Percentiles rank a stretch among this genome's conserved stretches.
These are phyloP conservation scores for Hawksworthiomyces lignivorus DNA, from an alignment of 2,329 filamentous ascomycete species.

Conservation along the genomic window DNA sequence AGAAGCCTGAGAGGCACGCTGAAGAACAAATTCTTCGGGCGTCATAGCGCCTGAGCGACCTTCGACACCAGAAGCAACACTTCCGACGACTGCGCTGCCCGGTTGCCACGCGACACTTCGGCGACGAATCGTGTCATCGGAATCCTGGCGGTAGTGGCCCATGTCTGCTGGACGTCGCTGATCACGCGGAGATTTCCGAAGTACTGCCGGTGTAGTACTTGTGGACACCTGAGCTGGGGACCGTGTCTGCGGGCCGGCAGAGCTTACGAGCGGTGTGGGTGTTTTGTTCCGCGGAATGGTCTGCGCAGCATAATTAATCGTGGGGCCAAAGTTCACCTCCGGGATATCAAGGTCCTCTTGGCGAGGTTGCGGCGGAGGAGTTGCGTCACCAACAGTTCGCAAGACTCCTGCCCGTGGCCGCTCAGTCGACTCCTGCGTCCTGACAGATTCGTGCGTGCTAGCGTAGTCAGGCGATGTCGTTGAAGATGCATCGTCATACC, in stretches of 20 bases:
- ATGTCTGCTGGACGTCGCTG: constrained; percentile 19
- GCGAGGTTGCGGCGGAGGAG: background rate
- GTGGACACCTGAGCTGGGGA: constrained; percentile 5
- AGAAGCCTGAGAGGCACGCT: constrained; percentile 54
- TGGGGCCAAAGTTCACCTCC: constrained; percentile 78
- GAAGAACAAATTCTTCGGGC: constrained; percentile 76
- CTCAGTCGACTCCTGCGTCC: constrained; percentile 46
- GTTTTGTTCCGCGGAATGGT: constrained; percentile 26
- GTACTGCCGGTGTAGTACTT: background rate
- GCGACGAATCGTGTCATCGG: constrained; percentile 49
- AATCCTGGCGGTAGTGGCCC: constrained; percentile 38
- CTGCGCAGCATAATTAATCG: constrained; percentile 53
- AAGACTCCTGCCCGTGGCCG: constrained; percentile 71
- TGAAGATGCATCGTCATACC: constrained; percentile 57
- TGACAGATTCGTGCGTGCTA: constrained; percentile 54
- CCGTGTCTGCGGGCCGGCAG: background rate
- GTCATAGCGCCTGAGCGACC: constrained; percentile 42
- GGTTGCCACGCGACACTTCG: constrained; percentile 72
- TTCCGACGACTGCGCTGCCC: constrained; percentile 44
- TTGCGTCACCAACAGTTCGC: constrained; percentile 63
- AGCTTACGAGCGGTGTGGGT: constrained; percentile 14
- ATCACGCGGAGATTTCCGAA: constrained; percentile 14
- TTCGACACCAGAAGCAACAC: constrained; percentile 40
- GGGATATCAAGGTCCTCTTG: constrained; percentile 52
- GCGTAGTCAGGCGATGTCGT: constrained; percentile 69